Base-by-base conservation (phyloP, 306 rosid genomes). In the Sphenostylis stenocarpa region DNA sequence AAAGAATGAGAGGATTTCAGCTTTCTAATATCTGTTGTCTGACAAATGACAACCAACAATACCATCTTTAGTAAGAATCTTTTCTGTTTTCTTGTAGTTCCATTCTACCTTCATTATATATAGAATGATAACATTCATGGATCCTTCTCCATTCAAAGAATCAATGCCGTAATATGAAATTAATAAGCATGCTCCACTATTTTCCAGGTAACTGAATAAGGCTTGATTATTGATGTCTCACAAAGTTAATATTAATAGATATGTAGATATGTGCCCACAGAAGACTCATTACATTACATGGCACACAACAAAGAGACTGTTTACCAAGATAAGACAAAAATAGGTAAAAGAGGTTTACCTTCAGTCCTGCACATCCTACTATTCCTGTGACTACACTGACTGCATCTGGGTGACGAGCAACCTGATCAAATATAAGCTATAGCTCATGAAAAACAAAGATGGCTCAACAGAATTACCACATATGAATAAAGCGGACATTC, bases 381-480 rank as follows among this genome's bases (percentile, higher is more conserved):
- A 95, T 95, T 82, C 97, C 99, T 4, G 97, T 92, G 73, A 95
- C 97, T 47, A 92, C 99, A 3, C 90, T 84, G 55, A 88, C 97
- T 0, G 97, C 97, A 75, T 95, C 99, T 16, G 99, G 97, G 88
- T 95, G 97, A 58, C 99, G 91, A 38, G 99, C 97, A 77, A 92
- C 99, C 99, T 95, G 86, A 83, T 45, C 87, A 86, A 26, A 74
- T 23, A 31, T 47, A 70, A 77, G 78, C 64, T 56, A 67, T 63
- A 62, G 53, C 81, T 51, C 63, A 34, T 24, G 69, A 78, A 61
- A 49, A 31, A 74, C 36, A 29, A 10, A 34, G 65, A 48, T 61
- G 29, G 52, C 55, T 73, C 43, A 77, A 65, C 23, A 55, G 38
- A 73, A 75, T 23, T 67, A 67, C 15, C 9, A 15, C 65, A 52